Evolutionary conservation across 345 rosid species (phyloP).

Genomic region (Pseudoturritis turrita): DNA sequence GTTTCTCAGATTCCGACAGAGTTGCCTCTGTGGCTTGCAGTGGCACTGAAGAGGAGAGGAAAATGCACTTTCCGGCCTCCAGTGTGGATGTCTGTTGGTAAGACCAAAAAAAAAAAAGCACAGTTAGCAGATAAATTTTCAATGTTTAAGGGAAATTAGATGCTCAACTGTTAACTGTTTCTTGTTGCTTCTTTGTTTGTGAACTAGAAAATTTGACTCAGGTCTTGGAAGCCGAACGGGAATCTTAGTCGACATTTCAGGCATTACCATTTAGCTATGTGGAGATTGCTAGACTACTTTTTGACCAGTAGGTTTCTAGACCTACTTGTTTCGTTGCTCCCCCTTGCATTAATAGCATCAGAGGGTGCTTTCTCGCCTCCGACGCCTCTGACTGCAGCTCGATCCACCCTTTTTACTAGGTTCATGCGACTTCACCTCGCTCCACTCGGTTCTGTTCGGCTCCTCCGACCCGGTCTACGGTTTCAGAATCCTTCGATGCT

Average conservation of each 20-base stretch:
- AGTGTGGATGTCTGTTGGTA: conserved; percentile 83
- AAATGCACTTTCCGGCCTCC: conserved; percentile 79
- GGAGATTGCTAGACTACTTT: conserved; percentile 83
- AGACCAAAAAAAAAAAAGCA: neutral
- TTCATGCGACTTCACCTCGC: too few relatives aligned
- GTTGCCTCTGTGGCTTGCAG: conserved; percentile 91
- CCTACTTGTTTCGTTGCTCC: neutral
- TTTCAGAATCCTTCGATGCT: too few relatives aligned
- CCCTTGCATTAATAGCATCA: too few relatives aligned
- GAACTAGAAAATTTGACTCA: conserved; percentile 60
- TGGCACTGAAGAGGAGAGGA: conserved; percentile 86
- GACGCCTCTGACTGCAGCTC: too few relatives aligned
- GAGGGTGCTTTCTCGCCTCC: too few relatives aligned
- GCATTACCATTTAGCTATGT: conserved; percentile 76
- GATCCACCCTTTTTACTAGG: too few relatives aligned
- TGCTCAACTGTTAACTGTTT: neutral
- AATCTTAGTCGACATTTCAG: conserved; percentile 77
- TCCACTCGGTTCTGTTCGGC: too few relatives aligned
- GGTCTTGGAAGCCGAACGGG: conserved; percentile 83
- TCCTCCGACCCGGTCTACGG: too few relatives aligned
- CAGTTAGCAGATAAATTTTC: neutral
- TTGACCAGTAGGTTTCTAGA: conserved; percentile 61
- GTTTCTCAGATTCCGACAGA: conserved; percentile 60
- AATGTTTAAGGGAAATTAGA: neutral
- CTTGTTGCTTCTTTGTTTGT: neutral